Evolutionary conservation across 2,329 filamentous ascomycete species (phyloP), one percentile per base, ranked within the genome.

Genomic region (Penicillium sclerotigenum): DNA sequence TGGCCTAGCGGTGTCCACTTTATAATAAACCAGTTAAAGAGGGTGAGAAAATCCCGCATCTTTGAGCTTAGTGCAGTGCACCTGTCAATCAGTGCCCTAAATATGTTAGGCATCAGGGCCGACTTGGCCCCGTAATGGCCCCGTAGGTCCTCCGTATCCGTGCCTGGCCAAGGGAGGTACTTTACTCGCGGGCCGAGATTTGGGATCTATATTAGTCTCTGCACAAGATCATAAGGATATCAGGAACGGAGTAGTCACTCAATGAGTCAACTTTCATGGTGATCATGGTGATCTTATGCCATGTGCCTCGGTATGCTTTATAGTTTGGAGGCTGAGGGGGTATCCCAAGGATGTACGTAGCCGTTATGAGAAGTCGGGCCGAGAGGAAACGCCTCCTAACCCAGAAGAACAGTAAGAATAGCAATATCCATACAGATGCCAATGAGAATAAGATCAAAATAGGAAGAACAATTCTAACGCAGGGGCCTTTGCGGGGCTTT

Each of bases 401-500:
- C 48, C 26, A 34, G 20, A 34, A 51, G 37, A 18, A 3, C n/a
- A 8, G 37, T 20, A 31, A 26, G 36, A 48, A n/a, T 20, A 22
- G 14, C 9, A 33, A 13, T 11, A 10, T n/a, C 24, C 24, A n/a
- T 26, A n/a, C 26, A 9, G 41, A 45, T 8, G 24, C 14, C 38
- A 29, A 50, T 54, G 47, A 33, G 33, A 37, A 37, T 34, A 24
- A 42, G 10, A 37, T 51, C 47, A 29, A 20, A 36, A 47, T n/a
- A 38, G 20, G 24, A 47, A 37, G 41, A 10, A 29, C 11, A 40
- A 48, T 22, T 29, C 34, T 33, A 18, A 34, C 38, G 53, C 53
- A 52, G 47, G 53, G 59, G 54, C 59, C 55, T 54, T 37, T 60
- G 60, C 60, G 61, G 59, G 61, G 57, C 8, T 28, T 46, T 51